Conservation (phyloP, 371 early-diverging fungal species). For the Actinomucor elegans region DNA sequence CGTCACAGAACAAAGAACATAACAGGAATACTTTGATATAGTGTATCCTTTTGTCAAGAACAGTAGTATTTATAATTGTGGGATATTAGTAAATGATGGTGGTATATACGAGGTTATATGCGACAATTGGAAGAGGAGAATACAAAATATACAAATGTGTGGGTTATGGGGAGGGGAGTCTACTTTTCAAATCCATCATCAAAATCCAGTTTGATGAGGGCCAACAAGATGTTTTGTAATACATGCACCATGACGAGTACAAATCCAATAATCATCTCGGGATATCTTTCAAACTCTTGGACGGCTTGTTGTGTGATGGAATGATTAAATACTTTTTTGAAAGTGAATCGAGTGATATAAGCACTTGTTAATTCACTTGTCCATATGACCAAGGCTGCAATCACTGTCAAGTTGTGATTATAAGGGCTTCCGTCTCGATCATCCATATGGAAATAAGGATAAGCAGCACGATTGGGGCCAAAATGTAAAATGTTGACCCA, state of each 20-base stretch:
- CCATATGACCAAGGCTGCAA: conserved; percentile 64
- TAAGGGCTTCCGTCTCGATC: conserved; percentile 47
- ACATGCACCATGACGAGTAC: conserved; percentile 72
- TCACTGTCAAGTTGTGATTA: conserved; percentile 50
- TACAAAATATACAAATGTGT: no score
- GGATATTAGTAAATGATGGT: no score
- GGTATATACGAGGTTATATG: no score
- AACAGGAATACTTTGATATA: no score
- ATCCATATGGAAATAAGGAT: conserved; percentile 70
- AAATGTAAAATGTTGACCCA: conserved; percentile 72
- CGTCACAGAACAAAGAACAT: no score
- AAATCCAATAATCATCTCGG: conserved; percentile 67
- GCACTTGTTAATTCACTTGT: conserved; percentile 63
- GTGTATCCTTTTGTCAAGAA: no score
- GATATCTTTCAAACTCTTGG: conserved; percentile 64
- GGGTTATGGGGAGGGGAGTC: neutral
- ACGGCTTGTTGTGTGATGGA: conserved; percentile 64
- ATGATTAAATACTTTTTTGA: conserved; percentile 47
- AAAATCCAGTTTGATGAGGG: conserved; percentile 65
- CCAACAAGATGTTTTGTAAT: conserved; percentile 69
- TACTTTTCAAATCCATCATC: conserved; percentile 5
- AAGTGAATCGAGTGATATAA: conserved; percentile 56
- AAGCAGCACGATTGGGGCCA: conserved; percentile 66
- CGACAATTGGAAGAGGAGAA: no score
- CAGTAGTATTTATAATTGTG: no score